Evolutionary conservation across 306 rosid genomes (phyloP), one percentile per base, ranked within the genome.

Genomic region (Pterocarpus macrocarpus): DNA sequence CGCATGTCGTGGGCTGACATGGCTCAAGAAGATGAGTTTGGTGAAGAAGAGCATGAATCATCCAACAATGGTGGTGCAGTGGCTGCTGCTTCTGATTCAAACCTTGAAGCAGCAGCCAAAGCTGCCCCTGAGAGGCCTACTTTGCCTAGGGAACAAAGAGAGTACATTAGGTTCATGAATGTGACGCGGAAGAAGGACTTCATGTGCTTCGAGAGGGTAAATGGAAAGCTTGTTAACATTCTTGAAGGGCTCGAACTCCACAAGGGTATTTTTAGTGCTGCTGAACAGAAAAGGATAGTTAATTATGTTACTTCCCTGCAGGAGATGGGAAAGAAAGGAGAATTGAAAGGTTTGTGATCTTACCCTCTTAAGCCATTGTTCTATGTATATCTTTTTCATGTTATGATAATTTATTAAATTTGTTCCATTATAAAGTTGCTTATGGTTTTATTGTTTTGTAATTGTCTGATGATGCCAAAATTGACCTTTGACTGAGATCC

Each of bases 1-100:
- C 87, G 92, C 6, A 80, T 87, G 88, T 94, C 94, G n/a, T 96
- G 99, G 99, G 99, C 99, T 2, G 99, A 96, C 77, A 96, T 96
- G 97, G 97, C 90, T 3, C 97, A 91, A 70, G 99, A 95, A 75
- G 97, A 95, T 17, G 99, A 93, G 80, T 89, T 93, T 11, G 94
- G 76, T 34, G 98, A 89, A 53, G 90, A 84, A 8, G 90, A 84
- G 28, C 72, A 50, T 4, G 83, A 65, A 44, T 39, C 57, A 44
- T 39, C 57, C 3, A 78, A 38, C 47, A 86, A 85, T 71, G 44
- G 5, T 13, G 41, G 5, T 71, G 75, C 59, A 15, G 69, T 4
- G 39, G 41, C 8, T 2, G 75, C 55, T n/a, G 69, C 10, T 62
- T 28, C 16, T 53, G 64, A 56, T 81, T 86, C 85, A 7, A 85